Conservation (phyloP, 345 rosid genomes). For the Lumnitzera racemosa region DNA sequence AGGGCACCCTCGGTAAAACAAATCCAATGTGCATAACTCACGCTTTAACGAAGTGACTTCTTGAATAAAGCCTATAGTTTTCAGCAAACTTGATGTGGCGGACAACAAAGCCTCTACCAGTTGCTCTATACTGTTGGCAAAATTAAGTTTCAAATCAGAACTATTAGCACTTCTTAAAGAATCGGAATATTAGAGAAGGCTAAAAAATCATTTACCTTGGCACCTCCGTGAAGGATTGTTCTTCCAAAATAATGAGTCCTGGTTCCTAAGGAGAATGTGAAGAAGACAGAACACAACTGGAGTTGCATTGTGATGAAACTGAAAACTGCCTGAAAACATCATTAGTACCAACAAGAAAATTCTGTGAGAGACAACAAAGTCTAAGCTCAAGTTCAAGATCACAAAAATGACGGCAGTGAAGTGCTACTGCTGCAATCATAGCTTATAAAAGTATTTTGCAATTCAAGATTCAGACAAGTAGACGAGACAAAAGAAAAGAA, state of each 20-base stretch:
- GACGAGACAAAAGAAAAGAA: no score
- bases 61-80: constrained; percentile 91
- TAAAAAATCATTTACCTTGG: constrained; percentile 49
- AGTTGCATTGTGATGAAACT: constrained; percentile 97
- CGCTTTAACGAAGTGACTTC: constrained; percentile 99
- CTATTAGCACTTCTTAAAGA: neutral
- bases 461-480: no score
- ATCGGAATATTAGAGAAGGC: neutral
- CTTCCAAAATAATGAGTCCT: constrained; percentile 99
- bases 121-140: constrained; percentile 77
- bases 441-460: no score
- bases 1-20: no score
- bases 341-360: neutral
- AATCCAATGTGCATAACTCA: constrained; percentile 25
- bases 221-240: constrained; percentile 98
- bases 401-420: no score
- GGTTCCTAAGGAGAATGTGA: constrained; percentile 95
- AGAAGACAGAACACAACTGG: constrained; percentile 95
- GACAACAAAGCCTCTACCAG: constrained; percentile 98
- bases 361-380: neutral
- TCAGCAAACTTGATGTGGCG: constrained; percentile 97
- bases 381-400: no score
- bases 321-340: constrained; percentile 70
- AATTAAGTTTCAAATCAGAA: constrained; percentile 15
- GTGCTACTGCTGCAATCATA: no score